These are phyloP conservation scores for Blumeria graminis DNA, from an alignment of 2,329 filamentous ascomycete species.

Conservation along the genomic window DNA sequence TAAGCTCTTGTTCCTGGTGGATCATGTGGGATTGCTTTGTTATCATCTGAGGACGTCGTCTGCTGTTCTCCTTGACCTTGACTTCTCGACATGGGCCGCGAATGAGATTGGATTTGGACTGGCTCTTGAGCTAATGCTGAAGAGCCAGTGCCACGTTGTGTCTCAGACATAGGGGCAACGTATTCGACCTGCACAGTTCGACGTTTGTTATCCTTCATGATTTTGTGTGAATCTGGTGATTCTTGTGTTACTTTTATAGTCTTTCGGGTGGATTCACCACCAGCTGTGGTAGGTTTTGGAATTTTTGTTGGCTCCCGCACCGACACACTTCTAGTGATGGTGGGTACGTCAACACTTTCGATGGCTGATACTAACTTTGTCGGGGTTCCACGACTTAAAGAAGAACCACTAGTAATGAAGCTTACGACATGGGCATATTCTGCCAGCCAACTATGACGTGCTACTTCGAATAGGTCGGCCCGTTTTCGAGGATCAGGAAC, in stretches of 20 bases:
- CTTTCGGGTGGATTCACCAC: slow-evolving; percentile 45
- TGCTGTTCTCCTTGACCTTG: slow-evolving; percentile 22
- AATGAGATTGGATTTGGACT: slow-evolving; percentile 18
- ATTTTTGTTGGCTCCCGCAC: slow-evolving; percentile 68
- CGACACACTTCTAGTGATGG: slow-evolving; percentile 66
- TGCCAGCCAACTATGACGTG: slow-evolving; percentile 90
- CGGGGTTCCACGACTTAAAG: slow-evolving; percentile 62
- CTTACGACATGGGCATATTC: slow-evolving; percentile 93
- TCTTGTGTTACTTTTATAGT: slow-evolving; percentile 51
- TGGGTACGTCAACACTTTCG: slow-evolving; percentile 30
- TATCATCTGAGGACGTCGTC: slow-evolving; percentile 17
- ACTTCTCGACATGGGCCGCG: slow-evolving; percentile 28
- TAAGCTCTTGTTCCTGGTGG: slow-evolving; percentile 26
- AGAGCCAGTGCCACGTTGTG: slow-evolving; percentile 32
- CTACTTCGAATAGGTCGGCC: slow-evolving; percentile 90
- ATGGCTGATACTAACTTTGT: slow-evolving; percentile 44
- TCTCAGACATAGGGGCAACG: slow-evolving; percentile 73
- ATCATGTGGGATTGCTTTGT: slow-evolving; percentile 37
- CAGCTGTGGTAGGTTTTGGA: slow-evolving; percentile 25
- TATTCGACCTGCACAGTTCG: slow-evolving; percentile 96
- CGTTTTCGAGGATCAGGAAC: slow-evolving; percentile 88
- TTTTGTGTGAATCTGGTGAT: slow-evolving; percentile 37
- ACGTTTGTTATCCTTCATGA: slow-evolving; percentile 60
- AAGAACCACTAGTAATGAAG: slow-evolving; percentile 90
- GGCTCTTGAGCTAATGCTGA: slow-evolving; percentile 14